These are phyloP conservation scores for Boletales sp. DNA, from an alignment of 768 basidiomycete genomes.

Conservation along the genomic window DNA sequence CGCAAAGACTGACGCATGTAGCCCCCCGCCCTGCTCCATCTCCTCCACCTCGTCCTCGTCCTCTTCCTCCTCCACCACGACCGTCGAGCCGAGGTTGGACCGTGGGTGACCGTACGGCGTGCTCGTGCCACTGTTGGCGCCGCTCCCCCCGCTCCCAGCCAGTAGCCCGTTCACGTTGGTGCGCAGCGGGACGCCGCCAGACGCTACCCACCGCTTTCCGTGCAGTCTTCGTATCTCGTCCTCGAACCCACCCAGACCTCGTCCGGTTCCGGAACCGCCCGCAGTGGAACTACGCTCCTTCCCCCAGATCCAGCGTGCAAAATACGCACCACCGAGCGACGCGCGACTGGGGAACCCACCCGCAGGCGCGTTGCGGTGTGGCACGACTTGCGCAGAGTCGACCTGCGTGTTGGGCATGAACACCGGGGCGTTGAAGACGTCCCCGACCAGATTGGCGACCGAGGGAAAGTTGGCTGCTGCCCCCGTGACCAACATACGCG, in stretches of 20 bases:
- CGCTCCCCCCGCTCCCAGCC: slow-evolving; percentile 38
- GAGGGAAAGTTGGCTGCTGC: slow-evolving; percentile 84
- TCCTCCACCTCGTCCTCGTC: slow-evolving; percentile 68
- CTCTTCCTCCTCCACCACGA: slow-evolving; percentile 73
- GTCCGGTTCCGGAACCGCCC: slow-evolving; percentile 28
- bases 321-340: slow-evolving; percentile 70
- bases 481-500: slow-evolving; percentile 66
- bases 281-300: slow-evolving; percentile 43
- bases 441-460: slow-evolving; percentile 74
- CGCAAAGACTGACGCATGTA: slow-evolving; percentile 30
- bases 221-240: slow-evolving; percentile 73
- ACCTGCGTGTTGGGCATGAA: slow-evolving; percentile 73
- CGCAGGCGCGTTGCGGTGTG: slow-evolving; percentile 72
- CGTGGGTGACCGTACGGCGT: slow-evolving; percentile 59
- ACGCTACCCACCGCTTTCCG: slow-evolving; percentile 71
- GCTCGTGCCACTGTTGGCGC: slow-evolving; percentile 62
- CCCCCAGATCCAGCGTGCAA: slow-evolving; percentile 86
- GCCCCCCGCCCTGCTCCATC: slow-evolving; percentile 38
- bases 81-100: slow-evolving; percentile 48
- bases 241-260: slow-evolving; percentile 62
- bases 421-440: slow-evolving; percentile 80
- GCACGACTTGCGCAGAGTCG: slow-evolving; percentile 67
- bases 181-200: slow-evolving; percentile 53
- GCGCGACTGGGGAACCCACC: slow-evolving; percentile 65
- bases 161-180: slow-evolving; percentile 52